Evolutionary conservation across 306 rosid genomes (phyloP).

Genomic region (Quercus variabilis): DNA sequence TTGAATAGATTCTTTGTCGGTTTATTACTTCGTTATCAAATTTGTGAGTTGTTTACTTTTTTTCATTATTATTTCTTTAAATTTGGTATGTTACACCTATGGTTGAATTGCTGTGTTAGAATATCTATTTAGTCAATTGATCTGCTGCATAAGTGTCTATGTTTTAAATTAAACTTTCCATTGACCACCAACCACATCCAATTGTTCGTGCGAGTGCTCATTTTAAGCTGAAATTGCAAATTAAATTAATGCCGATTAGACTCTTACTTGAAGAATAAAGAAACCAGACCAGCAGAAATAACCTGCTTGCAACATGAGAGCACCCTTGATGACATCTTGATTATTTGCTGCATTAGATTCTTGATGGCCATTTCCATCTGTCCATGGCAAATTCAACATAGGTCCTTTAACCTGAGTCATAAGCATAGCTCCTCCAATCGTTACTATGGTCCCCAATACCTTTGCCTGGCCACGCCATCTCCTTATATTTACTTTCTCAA

Average conservation of each 20-base stretch:
- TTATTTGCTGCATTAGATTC: conserved; percentile 12
- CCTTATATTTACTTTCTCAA: conserved; percentile 41
- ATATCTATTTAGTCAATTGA: too few species aligned
- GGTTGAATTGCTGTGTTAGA: too few species aligned
- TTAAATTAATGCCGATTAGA: not conserved
- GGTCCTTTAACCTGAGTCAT: conserved; percentile 46
- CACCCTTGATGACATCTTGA: conserved; percentile 40
- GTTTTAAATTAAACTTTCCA: too few species aligned
- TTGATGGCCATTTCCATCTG: conserved; percentile 10
- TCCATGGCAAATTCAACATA: conserved; percentile 35
- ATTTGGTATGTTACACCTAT: too few species aligned
- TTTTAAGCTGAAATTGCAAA: too few species aligned
- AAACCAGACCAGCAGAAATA: conserved; percentile 51
- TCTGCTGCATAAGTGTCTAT: too few species aligned
- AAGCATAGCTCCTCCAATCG: conserved; percentile 53
- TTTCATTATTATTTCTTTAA: too few species aligned
- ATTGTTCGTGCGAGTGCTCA: too few species aligned
- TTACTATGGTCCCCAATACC: conserved; percentile 36
- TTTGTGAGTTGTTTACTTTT: too few species aligned
- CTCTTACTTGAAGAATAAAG: conserved; percentile 40
- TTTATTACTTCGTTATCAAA: too few species aligned
- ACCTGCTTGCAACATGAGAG: conserved; percentile 37
- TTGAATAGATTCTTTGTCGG: too few species aligned
- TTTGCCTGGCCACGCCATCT: conserved; percentile 37
- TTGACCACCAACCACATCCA: too few species aligned